A percentile compares a stretch with the other conserved stretches of the same genome.
phyloP scores from a whole-genome alignment of 306 rosid genomes.

The Canavalia ensiformis region DNA sequence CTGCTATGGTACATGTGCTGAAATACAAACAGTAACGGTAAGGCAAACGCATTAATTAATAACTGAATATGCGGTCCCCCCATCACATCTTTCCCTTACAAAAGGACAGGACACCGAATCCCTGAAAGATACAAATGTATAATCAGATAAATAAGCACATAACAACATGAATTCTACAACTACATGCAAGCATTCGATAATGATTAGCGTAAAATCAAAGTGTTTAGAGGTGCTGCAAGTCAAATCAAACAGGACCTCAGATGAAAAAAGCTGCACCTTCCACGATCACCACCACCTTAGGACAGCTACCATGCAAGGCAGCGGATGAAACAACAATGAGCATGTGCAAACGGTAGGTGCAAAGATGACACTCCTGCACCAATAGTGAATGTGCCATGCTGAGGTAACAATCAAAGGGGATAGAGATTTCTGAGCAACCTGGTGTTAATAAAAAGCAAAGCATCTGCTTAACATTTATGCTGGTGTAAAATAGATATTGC shows the following conservation, averaged over 20 bases:
- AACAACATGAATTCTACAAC: slow-evolving; percentile 17
- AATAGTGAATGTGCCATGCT: slow-evolving; percentile 39
- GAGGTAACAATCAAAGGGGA: slow-evolving; percentile 54
- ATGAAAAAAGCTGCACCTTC: slow-evolving; percentile 33
- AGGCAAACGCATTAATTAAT: slow-evolving; percentile 2
- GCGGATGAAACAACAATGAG: slow-evolving; percentile 50
- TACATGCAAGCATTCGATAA: too few relatives aligned
- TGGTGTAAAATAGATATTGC: slow-evolving; percentile 16
- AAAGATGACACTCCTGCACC: slow-evolving; percentile 61
- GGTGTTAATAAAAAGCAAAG: slow-evolving; percentile 34
- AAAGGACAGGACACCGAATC: slow-evolving; percentile 30
- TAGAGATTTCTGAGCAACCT: slow-evolving; percentile 35
- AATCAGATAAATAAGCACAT: slow-evolving; percentile 16
- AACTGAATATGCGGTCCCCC: slow-evolving; percentile 26
- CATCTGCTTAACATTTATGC: slow-evolving; percentile 28
- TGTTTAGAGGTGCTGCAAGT: slow-evolving; percentile 12
- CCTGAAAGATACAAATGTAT: slow-evolving; percentile 38
- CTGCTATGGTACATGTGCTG: slow-evolving; percentile 17
- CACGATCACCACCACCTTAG: slow-evolving; percentile 41
- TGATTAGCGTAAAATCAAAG: too few relatives aligned
- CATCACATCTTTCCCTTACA: slow-evolving; percentile 29
- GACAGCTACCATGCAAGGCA: slow-evolving; percentile 33
- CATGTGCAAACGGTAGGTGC: slow-evolving; percentile 59
- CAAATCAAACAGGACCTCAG: slow-evolving; percentile 39
- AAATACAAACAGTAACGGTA: slow-evolving; percentile 15